phyloP scores from a whole-genome alignment of 106 monocot genomes.

The Gastrodia elata region DNA sequence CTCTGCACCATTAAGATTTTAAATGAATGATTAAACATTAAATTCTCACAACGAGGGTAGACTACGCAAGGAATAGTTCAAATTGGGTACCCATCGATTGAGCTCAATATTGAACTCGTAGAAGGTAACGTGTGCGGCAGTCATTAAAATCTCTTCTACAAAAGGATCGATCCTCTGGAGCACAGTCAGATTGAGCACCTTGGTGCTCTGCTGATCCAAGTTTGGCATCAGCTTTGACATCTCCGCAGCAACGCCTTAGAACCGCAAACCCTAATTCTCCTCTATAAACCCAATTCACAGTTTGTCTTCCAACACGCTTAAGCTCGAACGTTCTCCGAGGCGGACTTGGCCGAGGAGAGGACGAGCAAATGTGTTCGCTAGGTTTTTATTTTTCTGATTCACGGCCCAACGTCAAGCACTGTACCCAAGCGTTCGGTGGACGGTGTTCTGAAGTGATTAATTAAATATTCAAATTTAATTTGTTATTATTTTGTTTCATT shows the following conservation, averaged over 20 bases:
- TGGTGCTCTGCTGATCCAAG: conserved; percentile 61
- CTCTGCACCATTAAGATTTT: conserved; percentile 29
- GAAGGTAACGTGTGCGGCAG: conserved; percentile 79
- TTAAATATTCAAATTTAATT: no score
- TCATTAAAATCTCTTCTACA: conserved; percentile 81
- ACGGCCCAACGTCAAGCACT: not conserved
- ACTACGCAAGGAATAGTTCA: not conserved
- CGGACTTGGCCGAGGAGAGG: not conserved
- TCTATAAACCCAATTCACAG: not conserved
- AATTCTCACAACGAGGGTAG: not conserved
- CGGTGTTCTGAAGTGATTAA: no score
- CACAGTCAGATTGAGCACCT: conserved; percentile 62
- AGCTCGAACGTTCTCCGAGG: not conserved
- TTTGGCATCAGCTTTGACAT: conserved; percentile 56
- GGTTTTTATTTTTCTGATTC: not conserved
- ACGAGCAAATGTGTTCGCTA: not conserved
- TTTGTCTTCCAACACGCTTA: not conserved
- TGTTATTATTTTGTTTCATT: no score
- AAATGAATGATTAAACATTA: conserved; percentile 1
- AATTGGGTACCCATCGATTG: conserved; percentile 59
- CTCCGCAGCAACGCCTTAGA: not conserved
- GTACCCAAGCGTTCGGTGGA: no score
- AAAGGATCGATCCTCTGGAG: conserved; percentile 75
- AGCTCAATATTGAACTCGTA: conserved; percentile 77
- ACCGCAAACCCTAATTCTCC: conserved; percentile 8